Base-by-base conservation (phyloP, 148 eudicot genomes). In the Rhododendron ovatum region DNA sequence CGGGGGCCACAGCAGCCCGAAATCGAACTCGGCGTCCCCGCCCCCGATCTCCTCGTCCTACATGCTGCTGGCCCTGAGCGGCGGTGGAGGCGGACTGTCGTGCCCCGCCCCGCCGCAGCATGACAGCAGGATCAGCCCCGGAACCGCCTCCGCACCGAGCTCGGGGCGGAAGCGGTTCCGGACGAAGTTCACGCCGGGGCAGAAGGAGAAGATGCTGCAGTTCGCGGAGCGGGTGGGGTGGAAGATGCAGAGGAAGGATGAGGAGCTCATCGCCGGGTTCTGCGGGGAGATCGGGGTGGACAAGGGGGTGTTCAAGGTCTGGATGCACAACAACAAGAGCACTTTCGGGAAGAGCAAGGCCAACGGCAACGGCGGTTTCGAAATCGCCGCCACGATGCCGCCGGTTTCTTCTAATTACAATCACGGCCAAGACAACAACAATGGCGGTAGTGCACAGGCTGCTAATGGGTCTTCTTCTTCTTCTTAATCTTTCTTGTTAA, bases 291-390 rank as follows among this genome's bases (percentile, higher is more conserved):
- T 92, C 41, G 91, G 93, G 1, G 93, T 92, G 3, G 93, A 92
- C 3, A 87, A 89, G 57, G 90, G 90, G 2, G 94, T 92, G 0
- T 92, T 92, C 65, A 92, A 92, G 65, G 94, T 92, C 0, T 92
- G 94, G 94, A 92, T 92, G 94, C 94, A 92, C 41, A 92, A 92
- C 55, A 92, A 92, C 59, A 92, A 92, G 83, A 92, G 89, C 87
- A 88, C 92, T 11, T 82, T 83, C 1, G 90, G 85, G 1, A 92
- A 88, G 82, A 63, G 87, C 50, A 87, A 59, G 55, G 1, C 4
- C 26, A 79, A 12, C 1, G 28, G 35, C 74, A 80, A 55, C 48
- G 67, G 75, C 0, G 81, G 33, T n/a, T 78, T 59, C 22, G 50
- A 51, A 11, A 41, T 63, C 45, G 11, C 2, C 50, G 11, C 50